Evolutionary conservation across 2,329 filamentous ascomycete species (phyloP).

Genomic region (Xylariaceae sp.): DNA sequence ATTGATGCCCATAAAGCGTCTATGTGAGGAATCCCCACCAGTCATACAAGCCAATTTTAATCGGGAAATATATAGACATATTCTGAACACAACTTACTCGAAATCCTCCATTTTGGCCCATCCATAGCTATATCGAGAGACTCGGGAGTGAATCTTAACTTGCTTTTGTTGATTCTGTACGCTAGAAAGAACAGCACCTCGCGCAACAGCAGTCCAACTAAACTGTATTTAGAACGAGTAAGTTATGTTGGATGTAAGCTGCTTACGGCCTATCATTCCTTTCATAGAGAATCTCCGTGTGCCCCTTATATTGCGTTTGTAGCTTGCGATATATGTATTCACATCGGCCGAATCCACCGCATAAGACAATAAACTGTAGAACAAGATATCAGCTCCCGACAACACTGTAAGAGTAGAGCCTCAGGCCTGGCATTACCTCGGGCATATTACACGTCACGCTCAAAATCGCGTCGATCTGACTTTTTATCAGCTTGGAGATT

Average conservation of each 20-base stretch:
- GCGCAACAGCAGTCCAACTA: conserved; percentile 17
- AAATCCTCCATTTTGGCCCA: conserved; percentile 11
- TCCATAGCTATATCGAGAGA: conserved; percentile 19
- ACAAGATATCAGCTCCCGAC: background rate
- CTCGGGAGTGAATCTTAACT: conserved; percentile 1
- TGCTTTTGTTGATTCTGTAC: background rate
- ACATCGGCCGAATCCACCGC: conserved; percentile 18
- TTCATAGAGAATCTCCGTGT: conserved; percentile 10
- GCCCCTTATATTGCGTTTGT: background rate
- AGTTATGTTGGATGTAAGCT: background rate
- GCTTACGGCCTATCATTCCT: conserved; percentile 5
- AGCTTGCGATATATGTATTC: conserved; percentile 11
- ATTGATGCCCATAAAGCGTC: too few relatives aligned
- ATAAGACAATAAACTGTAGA: conserved; percentile 17
- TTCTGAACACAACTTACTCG: conserved; percentile 8
- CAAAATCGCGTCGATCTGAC: conserved; percentile 3
- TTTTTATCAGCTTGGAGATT: conserved; percentile 3
- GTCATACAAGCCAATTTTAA: too few relatives aligned
- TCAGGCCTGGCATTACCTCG: background rate
- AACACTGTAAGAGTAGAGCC: background rate
- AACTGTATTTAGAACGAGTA: background rate
- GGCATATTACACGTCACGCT: background rate
- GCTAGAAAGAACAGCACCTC: conserved; percentile 13
- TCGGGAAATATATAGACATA: too few relatives aligned
- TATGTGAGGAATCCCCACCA: too few relatives aligned